Conservation (phyloP, 768 basidiomycete species). For the Trametes elegans region DNA sequence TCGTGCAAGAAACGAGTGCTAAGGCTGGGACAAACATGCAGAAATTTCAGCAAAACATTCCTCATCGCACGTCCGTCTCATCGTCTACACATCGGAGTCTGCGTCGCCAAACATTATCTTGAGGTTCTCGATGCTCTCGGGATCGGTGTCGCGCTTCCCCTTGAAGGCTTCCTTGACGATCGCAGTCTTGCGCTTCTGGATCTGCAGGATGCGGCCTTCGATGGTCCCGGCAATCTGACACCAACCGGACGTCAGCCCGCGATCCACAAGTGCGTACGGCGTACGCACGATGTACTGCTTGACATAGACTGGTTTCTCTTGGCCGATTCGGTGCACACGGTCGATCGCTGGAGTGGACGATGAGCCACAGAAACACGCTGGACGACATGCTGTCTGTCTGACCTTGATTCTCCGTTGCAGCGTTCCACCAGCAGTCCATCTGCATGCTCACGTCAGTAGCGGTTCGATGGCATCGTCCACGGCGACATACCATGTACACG, state of each 20-base stretch:
- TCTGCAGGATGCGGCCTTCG: slow-evolving; percentile 74
- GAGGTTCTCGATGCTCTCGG: slow-evolving; percentile 78
- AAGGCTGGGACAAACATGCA: no score
- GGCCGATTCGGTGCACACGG: slow-evolving; percentile 82
- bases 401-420: slow-evolving; percentile 81
- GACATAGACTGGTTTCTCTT: slow-evolving; percentile 78
- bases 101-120: slow-evolving; percentile 68
- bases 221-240: slow-evolving; percentile 68
- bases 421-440: slow-evolving; percentile 97
- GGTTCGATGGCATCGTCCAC: not conserved
- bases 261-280: not conserved
- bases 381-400: not conserved
- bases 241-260: not conserved
- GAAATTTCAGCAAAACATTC: not conserved
- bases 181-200: slow-evolving; percentile 85
- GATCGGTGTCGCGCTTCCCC: slow-evolving; percentile 51
- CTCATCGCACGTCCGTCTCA: not conserved
- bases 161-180: slow-evolving; percentile 85
- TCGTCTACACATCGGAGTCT: no score
- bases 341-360: slow-evolving; percentile 59
- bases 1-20: no score
- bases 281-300: slow-evolving; percentile 78
- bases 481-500: slow-evolving; percentile 81
- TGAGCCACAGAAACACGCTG: not conserved
- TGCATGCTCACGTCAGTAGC: slow-evolving; percentile 27